phyloP scores from a whole-genome alignment of 208 protist genomes.

The Leishmania braziliensis region DNA sequence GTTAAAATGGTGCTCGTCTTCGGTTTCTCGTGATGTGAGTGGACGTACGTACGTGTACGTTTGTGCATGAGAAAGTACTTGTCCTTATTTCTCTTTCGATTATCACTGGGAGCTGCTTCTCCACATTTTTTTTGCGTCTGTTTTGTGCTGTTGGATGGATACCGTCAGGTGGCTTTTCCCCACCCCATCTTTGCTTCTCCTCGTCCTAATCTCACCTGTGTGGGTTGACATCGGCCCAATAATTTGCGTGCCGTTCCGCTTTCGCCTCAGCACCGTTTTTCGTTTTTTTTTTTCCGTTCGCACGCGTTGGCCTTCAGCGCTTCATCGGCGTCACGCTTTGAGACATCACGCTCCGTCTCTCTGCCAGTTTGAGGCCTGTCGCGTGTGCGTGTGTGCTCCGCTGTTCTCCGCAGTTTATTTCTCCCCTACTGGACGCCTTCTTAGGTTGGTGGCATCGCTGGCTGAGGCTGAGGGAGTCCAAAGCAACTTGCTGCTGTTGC shows the following conservation, averaged over 20 bases:
- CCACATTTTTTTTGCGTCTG: background rate
- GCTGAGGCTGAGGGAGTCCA: background rate
- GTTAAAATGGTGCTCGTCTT: background rate
- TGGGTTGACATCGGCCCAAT: background rate
- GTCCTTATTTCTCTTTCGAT: slow-evolving; percentile 9
- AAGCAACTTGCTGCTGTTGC: background rate
- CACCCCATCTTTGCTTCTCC: background rate
- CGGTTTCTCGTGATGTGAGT: background rate
- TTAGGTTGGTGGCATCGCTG: background rate
- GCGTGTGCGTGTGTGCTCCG: background rate
- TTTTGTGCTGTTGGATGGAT: background rate
- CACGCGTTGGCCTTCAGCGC: background rate
- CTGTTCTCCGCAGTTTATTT: background rate
- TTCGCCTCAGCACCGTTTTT: slow-evolving; percentile 3
- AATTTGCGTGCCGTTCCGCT: background rate
- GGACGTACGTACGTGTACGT: background rate
- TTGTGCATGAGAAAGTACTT: slow-evolving; percentile 9
- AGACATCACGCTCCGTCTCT: background rate
- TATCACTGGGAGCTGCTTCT: slow-evolving; percentile 15
- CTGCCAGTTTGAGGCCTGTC: background rate
- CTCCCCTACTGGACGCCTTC: background rate
- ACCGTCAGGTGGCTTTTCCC: background rate
- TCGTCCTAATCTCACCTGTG: background rate
- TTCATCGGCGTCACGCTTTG: background rate
- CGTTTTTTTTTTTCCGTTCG: background rate